Evolutionary conservation across 2,329 filamentous ascomycete species (phyloP).

Genomic region (Penicillium sp.): DNA sequence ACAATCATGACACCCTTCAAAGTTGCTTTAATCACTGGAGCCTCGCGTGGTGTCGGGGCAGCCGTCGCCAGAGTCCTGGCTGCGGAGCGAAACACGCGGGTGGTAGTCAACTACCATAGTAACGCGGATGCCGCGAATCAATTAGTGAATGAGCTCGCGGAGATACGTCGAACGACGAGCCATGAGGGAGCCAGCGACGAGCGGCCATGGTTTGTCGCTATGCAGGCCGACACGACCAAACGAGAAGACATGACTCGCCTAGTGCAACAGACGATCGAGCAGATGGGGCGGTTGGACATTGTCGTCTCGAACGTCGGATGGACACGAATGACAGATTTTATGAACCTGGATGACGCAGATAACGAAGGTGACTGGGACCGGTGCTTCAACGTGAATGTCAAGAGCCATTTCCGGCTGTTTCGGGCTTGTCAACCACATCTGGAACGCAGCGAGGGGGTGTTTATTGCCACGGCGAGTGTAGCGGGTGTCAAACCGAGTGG

Average conservation of each 20-base stretch:
- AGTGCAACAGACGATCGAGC: conserved; percentile 49
- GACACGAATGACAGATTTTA: conserved; percentile 46
- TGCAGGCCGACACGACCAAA: conserved; percentile 1
- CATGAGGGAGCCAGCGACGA: background rate
- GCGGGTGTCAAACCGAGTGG: conserved; percentile 69
- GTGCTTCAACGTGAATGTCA: conserved; percentile 67
- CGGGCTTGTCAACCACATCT: conserved; percentile 60
- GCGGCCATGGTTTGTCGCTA: background rate
- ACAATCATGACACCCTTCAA: conserved; percentile 22
- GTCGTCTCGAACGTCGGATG: conserved; percentile 49
- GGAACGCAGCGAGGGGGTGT: conserved; percentile 62
- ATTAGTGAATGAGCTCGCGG: background rate
- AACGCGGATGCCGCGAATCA: conserved; percentile 44
- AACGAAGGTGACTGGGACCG: conserved; percentile 63
- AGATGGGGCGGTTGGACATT: conserved; percentile 55
- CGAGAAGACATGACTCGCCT: conserved; percentile 36
- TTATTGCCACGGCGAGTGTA: conserved; percentile 68
- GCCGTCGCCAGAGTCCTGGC: conserved; percentile 43
- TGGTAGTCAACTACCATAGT: conserved; percentile 52
- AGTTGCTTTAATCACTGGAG: conserved; percentile 43
- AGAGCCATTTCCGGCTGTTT: conserved; percentile 65
- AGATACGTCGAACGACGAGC: too few relatives aligned
- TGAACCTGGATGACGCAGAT: conserved; percentile 32
- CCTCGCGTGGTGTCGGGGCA: conserved; percentile 42
- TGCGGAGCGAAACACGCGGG: conserved; percentile 34